Evolutionary conservation across 2,329 filamentous ascomycete species (phyloP).

Genomic region (Arthrinium phaeospermum): DNA sequence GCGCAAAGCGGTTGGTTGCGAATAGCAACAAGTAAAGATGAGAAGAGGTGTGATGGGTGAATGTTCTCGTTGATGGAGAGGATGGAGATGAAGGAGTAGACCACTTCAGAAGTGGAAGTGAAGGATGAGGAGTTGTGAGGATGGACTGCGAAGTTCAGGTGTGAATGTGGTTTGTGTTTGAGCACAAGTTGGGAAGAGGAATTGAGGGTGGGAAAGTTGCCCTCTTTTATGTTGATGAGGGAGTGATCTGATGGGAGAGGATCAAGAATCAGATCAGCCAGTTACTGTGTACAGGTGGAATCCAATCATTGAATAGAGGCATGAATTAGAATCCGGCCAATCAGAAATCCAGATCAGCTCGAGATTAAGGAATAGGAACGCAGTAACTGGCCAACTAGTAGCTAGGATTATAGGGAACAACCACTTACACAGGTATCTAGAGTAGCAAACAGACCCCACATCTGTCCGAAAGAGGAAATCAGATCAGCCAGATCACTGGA

Average conservation of each 20-base stretch:
- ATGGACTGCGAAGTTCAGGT: too few species aligned
- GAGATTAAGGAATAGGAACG: not conserved
- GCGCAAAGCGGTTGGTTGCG: too few species aligned
- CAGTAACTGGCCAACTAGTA: not conserved
- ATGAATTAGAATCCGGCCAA: not conserved
- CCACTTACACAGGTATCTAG: not conserved
- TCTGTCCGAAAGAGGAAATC: too few species aligned
- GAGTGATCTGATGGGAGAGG: not conserved
- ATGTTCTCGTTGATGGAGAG: too few species aligned
- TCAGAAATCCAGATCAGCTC: not conserved
- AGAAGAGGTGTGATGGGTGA: too few species aligned
- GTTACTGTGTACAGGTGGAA: not conserved
- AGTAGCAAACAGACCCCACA: not conserved
- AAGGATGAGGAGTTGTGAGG: too few species aligned
- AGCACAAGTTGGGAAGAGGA: not conserved
- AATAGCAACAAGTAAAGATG: too few species aligned
- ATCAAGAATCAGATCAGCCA: too few species aligned
- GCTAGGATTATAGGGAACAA: not conserved
- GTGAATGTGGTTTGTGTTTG: too few species aligned
- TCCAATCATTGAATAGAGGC: not conserved
- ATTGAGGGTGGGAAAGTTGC: not conserved
- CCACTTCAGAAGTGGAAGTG: too few species aligned
- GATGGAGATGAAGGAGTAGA: too few species aligned
- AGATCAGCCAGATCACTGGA: too few species aligned
- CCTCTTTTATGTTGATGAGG: not conserved